Evolutionary conservation across 257 asterid species (phyloP), one percentile per base, ranked within the genome.

Genomic region (Asclepias syriaca): DNA sequence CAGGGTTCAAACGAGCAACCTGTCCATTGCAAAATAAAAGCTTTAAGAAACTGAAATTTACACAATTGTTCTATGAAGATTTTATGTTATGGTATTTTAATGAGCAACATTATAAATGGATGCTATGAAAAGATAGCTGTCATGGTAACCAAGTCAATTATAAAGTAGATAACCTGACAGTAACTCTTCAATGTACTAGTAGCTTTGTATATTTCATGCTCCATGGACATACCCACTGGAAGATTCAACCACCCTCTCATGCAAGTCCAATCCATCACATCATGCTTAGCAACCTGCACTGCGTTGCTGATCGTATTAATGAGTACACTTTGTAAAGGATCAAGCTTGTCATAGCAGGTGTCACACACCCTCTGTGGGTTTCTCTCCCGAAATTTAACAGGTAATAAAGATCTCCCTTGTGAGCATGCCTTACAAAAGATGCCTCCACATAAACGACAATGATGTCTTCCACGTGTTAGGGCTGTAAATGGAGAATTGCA

Each of bases 211-310:
- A 95, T 90, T 71, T 95, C 99, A 69, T 95, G 90, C 87, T 95
- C 98, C 98, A 92, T 95, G 63, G 97, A 87, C 69, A 95, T 77
- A 49, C 99, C 99, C 73, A 95, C 87, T 29, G 99, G 99, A 85
- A 95, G 95, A 83, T 95, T 95, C 80, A 95, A 66, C 98, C 99
- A 95, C 70, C 96, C 97, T 85, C 99, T 86, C 37, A 90, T 72
- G 72, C 91, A 83, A 83, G 99, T 95, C 99, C 99, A 95, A 76
- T 95, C 99, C 89, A 84, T 89, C 79, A 95, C 98, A 80, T 95
- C 98, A 83, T 95, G 97, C 91, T 86, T 95, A 18, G 98, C 98
- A 45, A 69, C 84, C 85, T 95, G 99, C 29, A 71, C 85, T 29
- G 98, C 99, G 37, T 95, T 95, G 85, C 98, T 92, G 75, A 92